Evolutionary conservation across 2,329 filamentous ascomycete genomes (phyloP).

Genomic region (Aureobasidium sp.): DNA sequence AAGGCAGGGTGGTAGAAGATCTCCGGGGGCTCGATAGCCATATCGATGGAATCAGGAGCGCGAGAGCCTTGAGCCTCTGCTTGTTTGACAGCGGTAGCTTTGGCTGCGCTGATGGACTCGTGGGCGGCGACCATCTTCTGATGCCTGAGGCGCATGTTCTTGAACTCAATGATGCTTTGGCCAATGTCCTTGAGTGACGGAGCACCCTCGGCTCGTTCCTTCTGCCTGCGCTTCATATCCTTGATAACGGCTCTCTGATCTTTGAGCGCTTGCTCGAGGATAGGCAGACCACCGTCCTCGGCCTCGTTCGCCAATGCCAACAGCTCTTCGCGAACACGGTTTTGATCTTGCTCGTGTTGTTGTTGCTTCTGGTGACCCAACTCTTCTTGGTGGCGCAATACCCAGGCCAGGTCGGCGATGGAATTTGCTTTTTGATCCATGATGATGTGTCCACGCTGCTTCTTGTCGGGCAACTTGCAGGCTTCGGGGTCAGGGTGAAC

Average conservation of each 20-base stretch:
- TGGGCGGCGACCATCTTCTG: constrained; percentile 11
- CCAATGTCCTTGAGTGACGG: not conserved
- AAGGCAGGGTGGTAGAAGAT: constrained; percentile 12
- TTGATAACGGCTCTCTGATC: constrained; percentile 9
- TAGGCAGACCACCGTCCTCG: constrained; percentile 6
- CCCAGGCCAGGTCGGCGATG: constrained; percentile 53
- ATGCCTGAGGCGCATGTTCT: not conserved
- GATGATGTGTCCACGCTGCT: constrained; percentile 40
- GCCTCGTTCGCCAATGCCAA: constrained; percentile 16
- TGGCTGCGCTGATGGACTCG: not conserved
- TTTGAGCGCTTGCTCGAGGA: constrained; percentile 1
- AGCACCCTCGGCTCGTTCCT: not conserved
- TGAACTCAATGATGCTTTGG: not conserved
- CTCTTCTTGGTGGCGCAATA: constrained; percentile 44
- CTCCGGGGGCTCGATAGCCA: not conserved
- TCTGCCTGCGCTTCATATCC: not conserved
- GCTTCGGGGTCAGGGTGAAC: constrained; percentile 25
- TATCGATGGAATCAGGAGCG: not conserved
- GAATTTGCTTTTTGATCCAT: constrained; percentile 61
- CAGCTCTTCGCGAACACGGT: constrained; percentile 11
- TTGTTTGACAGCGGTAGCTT: not conserved
- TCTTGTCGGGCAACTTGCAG: constrained; percentile 25
- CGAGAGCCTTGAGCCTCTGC: not conserved
- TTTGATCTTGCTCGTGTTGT: constrained; percentile 1
- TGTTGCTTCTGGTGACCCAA: constrained; percentile 21